Evolutionary conservation across 352 stramenopile genomes (phyloP), one percentile per base, ranked within the genome.

Genomic region (Aphanomyces stellatus): DNA sequence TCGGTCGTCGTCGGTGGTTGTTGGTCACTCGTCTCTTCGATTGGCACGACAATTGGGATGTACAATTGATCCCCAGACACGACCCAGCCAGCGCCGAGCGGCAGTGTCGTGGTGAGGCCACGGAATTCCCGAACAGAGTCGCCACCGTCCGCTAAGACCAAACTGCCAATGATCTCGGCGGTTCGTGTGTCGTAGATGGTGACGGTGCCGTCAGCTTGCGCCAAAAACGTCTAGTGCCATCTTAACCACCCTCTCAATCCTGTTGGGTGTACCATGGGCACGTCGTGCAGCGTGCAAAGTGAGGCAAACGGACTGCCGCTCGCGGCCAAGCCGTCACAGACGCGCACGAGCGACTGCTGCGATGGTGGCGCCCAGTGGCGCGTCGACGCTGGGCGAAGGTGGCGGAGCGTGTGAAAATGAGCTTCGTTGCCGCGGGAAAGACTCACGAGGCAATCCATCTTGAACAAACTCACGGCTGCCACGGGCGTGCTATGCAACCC

Each of bases 401-500:
- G 28, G 11, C 27, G 5, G 35, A 64, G 55, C 2, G 24, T n/a
- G 55, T 64, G 51, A 37, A 64, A 64, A 35, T 64, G 55, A 5
- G 51, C 22, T 49, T 64, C 8, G 37, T 64, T 51, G 22, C 22
- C 55, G 4, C 4, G 22, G 6, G 55, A 64, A 11, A 64, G 27
- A 51, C 55, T 64, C 33, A 49, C 24, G 24, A 64, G 33, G 34
- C 15, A 64, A 0, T 64, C 55, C 4, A 25, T 24, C 24, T 64
- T 64, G 35, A 51, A 46, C 35, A 64, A 17, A 3, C 10, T n/a
- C 33, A 64, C 3, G 22, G 55, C 35, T 25, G n/a, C 30, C 13
- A 64, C 55, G 15, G 55, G 55, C 10, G 55, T 24, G 25, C 55
- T 51, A 22, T 64, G 55, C 25, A 31, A 51, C n/a, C 55, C 55